Conservation (phyloP, 768 basidiomycete species). For the Lepiota subincarnata region DNA sequence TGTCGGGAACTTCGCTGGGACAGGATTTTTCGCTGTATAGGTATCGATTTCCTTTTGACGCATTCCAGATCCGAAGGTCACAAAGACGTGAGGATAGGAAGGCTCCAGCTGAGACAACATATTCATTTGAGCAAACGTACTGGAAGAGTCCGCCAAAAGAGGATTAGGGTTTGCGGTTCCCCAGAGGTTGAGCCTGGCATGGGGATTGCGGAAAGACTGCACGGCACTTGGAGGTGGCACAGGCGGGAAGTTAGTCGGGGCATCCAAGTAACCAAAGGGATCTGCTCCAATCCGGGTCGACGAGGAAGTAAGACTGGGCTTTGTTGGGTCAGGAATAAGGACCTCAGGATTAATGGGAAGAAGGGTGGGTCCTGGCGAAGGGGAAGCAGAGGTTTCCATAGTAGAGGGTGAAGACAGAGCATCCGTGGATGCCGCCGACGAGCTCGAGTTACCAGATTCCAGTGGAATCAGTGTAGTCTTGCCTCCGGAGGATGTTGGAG, state of each 20-base stretch:
- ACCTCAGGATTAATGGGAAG: neutral
- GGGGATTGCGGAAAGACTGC: slow-evolving; percentile 30
- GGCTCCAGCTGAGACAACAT: slow-evolving; percentile 51
- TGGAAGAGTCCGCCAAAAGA: slow-evolving; percentile 12
- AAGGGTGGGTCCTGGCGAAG: neutral
- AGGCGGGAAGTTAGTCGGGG: slow-evolving; percentile 26
- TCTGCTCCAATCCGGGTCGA: slow-evolving; percentile 27
- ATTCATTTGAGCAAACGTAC: slow-evolving; percentile 24
- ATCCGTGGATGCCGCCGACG: neutral
- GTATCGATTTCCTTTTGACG: slow-evolving; percentile 81
- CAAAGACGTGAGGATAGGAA: slow-evolving; percentile 67
- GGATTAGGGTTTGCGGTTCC: slow-evolving; percentile 17
- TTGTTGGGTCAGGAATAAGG: neutral
- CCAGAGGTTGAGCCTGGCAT: slow-evolving; percentile 34
- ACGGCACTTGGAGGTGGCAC: slow-evolving; percentile 25
- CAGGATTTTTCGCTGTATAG: slow-evolving; percentile 63
- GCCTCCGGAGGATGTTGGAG: neutral
- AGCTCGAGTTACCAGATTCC: slow-evolving; percentile 4
- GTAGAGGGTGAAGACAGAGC: slow-evolving; percentile 10
- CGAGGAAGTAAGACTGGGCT: slow-evolving; percentile 5
- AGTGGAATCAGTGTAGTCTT: neutral
- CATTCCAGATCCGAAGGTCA: slow-evolving; percentile 85
- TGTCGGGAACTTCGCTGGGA: slow-evolving; percentile 52
- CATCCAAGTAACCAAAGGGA: slow-evolving; percentile 61
- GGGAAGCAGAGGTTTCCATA: slow-evolving; percentile 11